phyloP scores from a whole-genome alignment of 192 early-diverging fungal species.

The Gigaspora rosea region DNA sequence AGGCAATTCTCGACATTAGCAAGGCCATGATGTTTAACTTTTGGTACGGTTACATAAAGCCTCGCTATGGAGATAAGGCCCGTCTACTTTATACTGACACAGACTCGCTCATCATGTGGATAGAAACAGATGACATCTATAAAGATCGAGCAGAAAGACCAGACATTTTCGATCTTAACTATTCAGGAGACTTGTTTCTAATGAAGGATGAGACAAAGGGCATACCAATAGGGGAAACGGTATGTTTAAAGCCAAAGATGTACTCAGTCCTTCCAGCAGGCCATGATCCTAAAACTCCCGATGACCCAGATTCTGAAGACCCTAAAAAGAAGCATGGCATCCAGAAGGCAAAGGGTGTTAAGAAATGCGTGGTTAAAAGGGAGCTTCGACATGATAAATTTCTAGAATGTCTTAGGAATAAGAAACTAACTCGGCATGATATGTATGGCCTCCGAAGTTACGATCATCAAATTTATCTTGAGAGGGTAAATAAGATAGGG shows the following conservation, averaged over 20 bases:
- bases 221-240: background rate
- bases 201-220: constrained; percentile 23
- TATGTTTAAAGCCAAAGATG: constrained; percentile 33
- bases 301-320: constrained; percentile 17
- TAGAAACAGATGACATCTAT: constrained; percentile 23
- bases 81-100: constrained; percentile 29
- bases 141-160: constrained; percentile 24
- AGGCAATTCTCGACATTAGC: constrained; percentile 26
- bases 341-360: constrained; percentile 26
- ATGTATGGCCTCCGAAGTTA: constrained; percentile 23
- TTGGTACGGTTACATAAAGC: constrained; percentile 28
- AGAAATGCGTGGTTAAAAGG: constrained; percentile 24
- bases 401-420: constrained; percentile 18
- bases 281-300: constrained; percentile 22
- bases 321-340: constrained; percentile 24
- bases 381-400: constrained; percentile 30
- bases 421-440: constrained; percentile 21
- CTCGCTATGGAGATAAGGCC: constrained; percentile 26
- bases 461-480: constrained; percentile 23
- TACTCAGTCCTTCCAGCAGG: constrained; percentile 24
- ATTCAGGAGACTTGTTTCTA: constrained; percentile 22
- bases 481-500: constrained; percentile 22
- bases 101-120: constrained; percentile 28
- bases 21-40: constrained; percentile 27
- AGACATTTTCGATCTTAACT: constrained; percentile 23